These are phyloP conservation scores for Heracleum sosnowskyi DNA, from an alignment of 129 eudicot species.

Conservation along the genomic window DNA sequence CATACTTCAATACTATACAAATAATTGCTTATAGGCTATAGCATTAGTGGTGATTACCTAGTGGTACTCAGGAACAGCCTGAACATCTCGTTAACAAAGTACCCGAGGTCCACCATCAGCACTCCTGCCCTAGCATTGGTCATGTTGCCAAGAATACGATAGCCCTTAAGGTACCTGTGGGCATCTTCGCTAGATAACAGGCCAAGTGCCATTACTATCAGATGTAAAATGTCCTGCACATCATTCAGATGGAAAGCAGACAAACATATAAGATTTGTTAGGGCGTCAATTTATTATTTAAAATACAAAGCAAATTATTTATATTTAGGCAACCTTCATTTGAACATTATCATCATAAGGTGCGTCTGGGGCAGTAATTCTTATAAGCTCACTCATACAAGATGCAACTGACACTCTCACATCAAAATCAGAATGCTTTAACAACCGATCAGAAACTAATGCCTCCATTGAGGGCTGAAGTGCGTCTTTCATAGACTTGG, in stretches of 20 bases:
- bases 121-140: slow-evolving; percentile 46
- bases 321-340: slow-evolving; percentile 45
- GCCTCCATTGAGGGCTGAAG: slow-evolving; percentile 57
- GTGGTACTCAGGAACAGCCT: slow-evolving; percentile 35
- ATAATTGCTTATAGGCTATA: neutral
- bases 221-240: slow-evolving; percentile 49
- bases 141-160: slow-evolving; percentile 36
- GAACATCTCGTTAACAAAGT: slow-evolving; percentile 53
- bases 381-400: slow-evolving; percentile 50
- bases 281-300: neutral
- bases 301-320: neutral
- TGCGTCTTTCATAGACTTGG: slow-evolving; percentile 33
- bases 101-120: slow-evolving; percentile 61
- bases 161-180: slow-evolving; percentile 36
- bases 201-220: slow-evolving; percentile 42
- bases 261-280: slow-evolving; percentile 3
- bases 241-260: slow-evolving; percentile 1
- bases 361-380: slow-evolving; percentile 56
- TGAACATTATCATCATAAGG: slow-evolving; percentile 41
- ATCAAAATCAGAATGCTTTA: slow-evolving; percentile 33
- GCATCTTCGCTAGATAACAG: slow-evolving; percentile 33
- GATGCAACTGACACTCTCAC: slow-evolving; percentile 51
- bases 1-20: neutral
- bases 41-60: slow-evolving; percentile 34
- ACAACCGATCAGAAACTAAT: slow-evolving; percentile 30